These are phyloP conservation scores for Asterophora lycoperdoides DNA, from an alignment of 768 basidiomycete species.

Conservation along the genomic window DNA sequence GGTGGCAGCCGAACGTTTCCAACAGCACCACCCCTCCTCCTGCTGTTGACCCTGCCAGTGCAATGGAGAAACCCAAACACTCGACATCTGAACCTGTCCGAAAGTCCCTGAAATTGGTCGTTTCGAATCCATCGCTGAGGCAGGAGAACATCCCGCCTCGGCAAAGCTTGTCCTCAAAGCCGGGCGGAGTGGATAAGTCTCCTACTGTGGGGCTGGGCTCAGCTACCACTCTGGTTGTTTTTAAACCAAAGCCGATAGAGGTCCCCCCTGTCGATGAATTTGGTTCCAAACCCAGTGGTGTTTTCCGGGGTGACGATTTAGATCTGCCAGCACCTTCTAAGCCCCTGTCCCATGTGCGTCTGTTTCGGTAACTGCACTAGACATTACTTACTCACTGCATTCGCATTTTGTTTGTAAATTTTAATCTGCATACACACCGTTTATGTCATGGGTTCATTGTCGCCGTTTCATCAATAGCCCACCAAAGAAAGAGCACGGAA, in stretches of 20 bases:
- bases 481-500: constrained; percentile 72
- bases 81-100: constrained; percentile 2
- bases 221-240: constrained; percentile 71
- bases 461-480: constrained; percentile 44
- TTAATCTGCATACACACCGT: constrained; percentile 15
- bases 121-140: constrained; percentile 20
- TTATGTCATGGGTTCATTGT: constrained; percentile 16
- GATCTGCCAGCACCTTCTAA: constrained; percentile 44
- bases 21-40: constrained; percentile 28
- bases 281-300: constrained; percentile 34
- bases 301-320: constrained; percentile 19
- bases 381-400: constrained; percentile 39
- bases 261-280: constrained; percentile 43
- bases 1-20: constrained; percentile 52
- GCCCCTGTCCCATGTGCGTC: constrained; percentile 84
- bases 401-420: constrained; percentile 26
- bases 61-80: constrained; percentile 16
- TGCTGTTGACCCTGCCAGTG: constrained; percentile 29
- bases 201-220: constrained; percentile 55
- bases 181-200: constrained; percentile 10
- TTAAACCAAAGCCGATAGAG: constrained; percentile 45
- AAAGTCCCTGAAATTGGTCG: constrained; percentile 20
- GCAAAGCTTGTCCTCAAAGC: constrained; percentile 4
- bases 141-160: constrained; percentile 8
- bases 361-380: constrained; percentile 55